Evolutionary conservation across 1,284 basidiomycete genomes (phyloP).

Genomic region (Spongiforma sp.): DNA sequence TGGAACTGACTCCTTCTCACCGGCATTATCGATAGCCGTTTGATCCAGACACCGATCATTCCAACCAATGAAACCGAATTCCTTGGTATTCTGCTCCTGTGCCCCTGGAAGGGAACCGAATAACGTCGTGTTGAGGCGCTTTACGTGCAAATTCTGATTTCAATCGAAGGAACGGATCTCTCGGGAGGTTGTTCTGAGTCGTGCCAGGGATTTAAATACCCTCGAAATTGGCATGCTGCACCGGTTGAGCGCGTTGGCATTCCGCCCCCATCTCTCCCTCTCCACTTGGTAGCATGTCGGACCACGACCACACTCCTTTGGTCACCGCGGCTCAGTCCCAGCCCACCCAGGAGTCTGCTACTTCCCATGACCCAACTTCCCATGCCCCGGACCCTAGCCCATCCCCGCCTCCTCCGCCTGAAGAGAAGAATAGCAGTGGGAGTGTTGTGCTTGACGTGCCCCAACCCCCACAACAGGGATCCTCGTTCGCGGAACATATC

Average conservation of each 20-base stretch:
- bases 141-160: too few species aligned
- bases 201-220: background rate
- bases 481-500: slow-evolving; percentile 14
- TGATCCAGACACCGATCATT: too few species aligned
- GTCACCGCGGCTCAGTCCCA: background rate
- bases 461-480: slow-evolving; percentile 4
- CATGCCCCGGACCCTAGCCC: slow-evolving; percentile 10
- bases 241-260: background rate
- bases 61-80: too few species aligned
- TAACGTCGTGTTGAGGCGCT: too few species aligned
- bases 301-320: background rate
- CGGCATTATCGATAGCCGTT: too few species aligned
- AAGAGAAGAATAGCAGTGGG: background rate
- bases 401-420: background rate
- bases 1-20: too few species aligned
- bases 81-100: too few species aligned
- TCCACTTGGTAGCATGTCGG: background rate
- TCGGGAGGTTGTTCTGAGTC: too few species aligned
- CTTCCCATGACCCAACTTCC: background rate
- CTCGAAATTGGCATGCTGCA: background rate
- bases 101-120: too few species aligned
- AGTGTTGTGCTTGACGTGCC: too few species aligned
- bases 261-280: background rate
- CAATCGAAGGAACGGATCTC: too few species aligned
- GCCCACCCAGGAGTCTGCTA: background rate